phyloP scores from a whole-genome alignment of 2,329 filamentous ascomycete genomes.

The Calonectria ilicicola region DNA sequence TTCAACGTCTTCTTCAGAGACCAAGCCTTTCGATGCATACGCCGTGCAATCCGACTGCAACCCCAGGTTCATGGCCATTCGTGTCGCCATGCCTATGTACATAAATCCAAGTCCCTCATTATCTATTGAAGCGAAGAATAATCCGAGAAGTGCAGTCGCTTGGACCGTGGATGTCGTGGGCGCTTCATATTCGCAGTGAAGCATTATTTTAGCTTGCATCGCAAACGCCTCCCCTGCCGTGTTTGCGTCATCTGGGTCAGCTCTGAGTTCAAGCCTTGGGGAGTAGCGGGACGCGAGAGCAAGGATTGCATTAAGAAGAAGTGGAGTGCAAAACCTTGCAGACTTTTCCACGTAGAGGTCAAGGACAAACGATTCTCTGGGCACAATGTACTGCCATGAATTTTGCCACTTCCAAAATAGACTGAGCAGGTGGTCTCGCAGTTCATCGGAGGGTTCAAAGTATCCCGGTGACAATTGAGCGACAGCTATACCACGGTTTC shows the following conservation, averaged over 20 bases:
- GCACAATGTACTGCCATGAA: slow-evolving; percentile 27
- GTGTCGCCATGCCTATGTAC: slow-evolving; percentile 22
- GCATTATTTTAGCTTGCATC: slow-evolving; percentile 22
- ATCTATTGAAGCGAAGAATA: slow-evolving; percentile 10
- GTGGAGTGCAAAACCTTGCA: slow-evolving; percentile 21
- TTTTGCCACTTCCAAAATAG: slow-evolving; percentile 30
- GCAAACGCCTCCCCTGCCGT: slow-evolving; percentile 24
- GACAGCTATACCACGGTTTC: slow-evolving; percentile 4
- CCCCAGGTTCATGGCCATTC: slow-evolving; percentile 28
- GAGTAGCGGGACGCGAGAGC: slow-evolving; percentile 24
- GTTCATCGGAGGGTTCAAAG: slow-evolving; percentile 18
- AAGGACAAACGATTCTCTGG: slow-evolving; percentile 12
- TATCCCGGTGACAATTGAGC: slow-evolving; percentile 12
- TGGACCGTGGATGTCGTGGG: slow-evolving; percentile 25
- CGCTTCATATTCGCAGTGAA: slow-evolving; percentile 23
- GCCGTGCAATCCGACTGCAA: slow-evolving; percentile 40
- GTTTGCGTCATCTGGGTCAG: slow-evolving; percentile 17
- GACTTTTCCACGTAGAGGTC: slow-evolving; percentile 18
- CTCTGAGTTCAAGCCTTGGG: slow-evolving; percentile 12
- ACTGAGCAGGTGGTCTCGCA: slow-evolving; percentile 18
- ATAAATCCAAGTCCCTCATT: slow-evolving; percentile 17
- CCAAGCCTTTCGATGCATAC: slow-evolving; percentile 5
- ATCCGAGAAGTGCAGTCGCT: slow-evolving; percentile 17
- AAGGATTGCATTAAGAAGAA: slow-evolving; percentile 23
- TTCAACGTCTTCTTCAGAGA: slow-evolving; percentile 11